Conservation (phyloP, 768 basidiomycete species). For the Collybia nuda region DNA sequence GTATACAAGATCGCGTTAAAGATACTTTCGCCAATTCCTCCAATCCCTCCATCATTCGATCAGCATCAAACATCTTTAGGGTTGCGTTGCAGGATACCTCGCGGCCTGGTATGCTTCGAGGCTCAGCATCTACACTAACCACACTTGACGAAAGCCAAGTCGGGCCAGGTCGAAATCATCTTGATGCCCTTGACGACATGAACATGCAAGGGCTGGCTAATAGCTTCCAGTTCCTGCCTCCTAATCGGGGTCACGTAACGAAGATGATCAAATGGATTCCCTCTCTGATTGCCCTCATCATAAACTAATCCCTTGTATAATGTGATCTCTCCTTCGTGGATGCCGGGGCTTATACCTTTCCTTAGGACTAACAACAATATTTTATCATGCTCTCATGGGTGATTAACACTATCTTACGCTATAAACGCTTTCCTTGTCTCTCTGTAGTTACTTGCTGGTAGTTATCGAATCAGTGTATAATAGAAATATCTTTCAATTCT, state of each 20-base stretch:
- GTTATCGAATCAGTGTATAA: conserved; percentile 6
- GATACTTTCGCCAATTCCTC: conserved; percentile 71
- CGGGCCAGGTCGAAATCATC: conserved; percentile 51
- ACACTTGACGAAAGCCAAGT: conserved; percentile 57
- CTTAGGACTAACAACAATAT: neutral
- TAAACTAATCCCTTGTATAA: conserved; percentile 20
- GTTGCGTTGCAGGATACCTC: conserved; percentile 59
- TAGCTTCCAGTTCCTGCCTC: conserved; percentile 68
- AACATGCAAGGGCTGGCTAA: conserved; percentile 76
- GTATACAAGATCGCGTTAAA: conserved; percentile 71
- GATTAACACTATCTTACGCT: conserved; percentile 6
- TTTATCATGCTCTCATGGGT: conserved; percentile 5
- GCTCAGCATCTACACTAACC: conserved; percentile 64
- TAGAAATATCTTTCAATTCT: neutral
- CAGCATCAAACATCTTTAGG: conserved; percentile 76
- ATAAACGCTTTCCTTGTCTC: neutral
- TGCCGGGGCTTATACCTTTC: neutral
- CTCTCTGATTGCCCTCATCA: conserved; percentile 36
- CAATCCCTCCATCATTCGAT: conserved; percentile 67
- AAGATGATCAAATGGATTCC: conserved; percentile 79
- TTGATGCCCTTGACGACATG: conserved; percentile 64
- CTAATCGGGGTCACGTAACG: conserved; percentile 51
- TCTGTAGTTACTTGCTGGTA: neutral
- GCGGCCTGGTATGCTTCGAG: conserved; percentile 38
- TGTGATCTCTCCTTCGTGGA: neutral